phyloP scores from a whole-genome alignment of 305 asterid genomes.

The Solanum hybrid region DNA sequence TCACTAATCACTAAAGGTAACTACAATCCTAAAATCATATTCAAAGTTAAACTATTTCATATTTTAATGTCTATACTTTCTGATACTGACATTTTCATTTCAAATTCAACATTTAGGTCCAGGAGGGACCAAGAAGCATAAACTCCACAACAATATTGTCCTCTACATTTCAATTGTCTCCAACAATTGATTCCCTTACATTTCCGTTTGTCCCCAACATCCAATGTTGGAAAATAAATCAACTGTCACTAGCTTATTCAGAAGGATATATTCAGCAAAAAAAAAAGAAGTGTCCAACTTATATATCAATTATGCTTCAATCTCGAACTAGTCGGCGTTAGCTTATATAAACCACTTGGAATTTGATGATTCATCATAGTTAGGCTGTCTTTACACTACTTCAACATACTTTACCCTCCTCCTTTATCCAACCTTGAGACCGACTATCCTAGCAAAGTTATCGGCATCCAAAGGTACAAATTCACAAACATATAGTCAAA shows the following conservation, averaged over 20 bases:
- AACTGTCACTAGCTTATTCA: neutral
- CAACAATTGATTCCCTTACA: neutral
- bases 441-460: neutral
- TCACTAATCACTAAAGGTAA: neutral
- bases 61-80: neutral
- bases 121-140: neutral
- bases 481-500: neutral
- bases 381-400: neutral
- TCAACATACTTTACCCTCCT: neutral
- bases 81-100: neutral
- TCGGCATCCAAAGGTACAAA: neutral
- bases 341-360: neutral
- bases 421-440: neutral
- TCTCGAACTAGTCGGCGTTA: neutral
- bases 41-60: neutral
- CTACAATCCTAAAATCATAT: neutral
- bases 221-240: neutral
- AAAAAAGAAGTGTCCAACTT: neutral
- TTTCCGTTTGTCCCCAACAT: neutral
- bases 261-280: neutral
- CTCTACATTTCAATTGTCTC: neutral
- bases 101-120: neutral
- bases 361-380: neutral
- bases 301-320: neutral
- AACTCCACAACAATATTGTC: neutral